Evolutionary conservation across 2,329 filamentous ascomycete species (phyloP), one percentile per base, ranked within the genome.

Genomic region (Neofusicoccum sp.): DNA sequence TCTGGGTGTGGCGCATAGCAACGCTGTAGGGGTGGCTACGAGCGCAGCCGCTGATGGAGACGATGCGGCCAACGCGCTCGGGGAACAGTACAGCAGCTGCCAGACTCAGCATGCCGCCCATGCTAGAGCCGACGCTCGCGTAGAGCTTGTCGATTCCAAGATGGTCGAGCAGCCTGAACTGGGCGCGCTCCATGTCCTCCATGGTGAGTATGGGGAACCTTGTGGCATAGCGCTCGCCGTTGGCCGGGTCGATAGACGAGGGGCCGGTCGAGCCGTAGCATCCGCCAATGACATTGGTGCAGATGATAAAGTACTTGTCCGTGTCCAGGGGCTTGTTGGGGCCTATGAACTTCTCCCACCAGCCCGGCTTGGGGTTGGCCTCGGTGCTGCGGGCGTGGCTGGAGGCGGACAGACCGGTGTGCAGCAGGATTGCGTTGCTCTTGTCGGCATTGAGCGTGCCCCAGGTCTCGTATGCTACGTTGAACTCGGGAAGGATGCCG

Each of bases 331-430:
- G 89, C 20, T 84, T 83, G 0, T 90, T 91, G 0, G 93, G 89
- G 0, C 95, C 95, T 70, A 99, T 98, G 73, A 99, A 99, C 75
- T 89, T 93, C 77, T 99, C 95, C 95, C 95, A 99, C 95, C 95
- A 99, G 3, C 95, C 95, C 0, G 92, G 89, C 73, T 93, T 89
- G 0, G 90, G 84, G 73, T 99, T 99, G 8, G 82, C 79, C 57
- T 85, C 82, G n/a, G 93, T 98, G 61, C 92, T 97, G 71, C 93
- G 93, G 1, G 95, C 95, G 77, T 99, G 95, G 61, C 93, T 98
- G 6, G 93, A 97, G n/a, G 95, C 95, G 0, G 93, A 97, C 4
- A 99, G 82, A 7, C 95, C 95, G 0, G 95, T 99, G 73, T 98
- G 92, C 2, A 99, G 79, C 7, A 99, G 82, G 63, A 99, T 95